Base-by-base conservation (phyloP, 116 monocot species). In the Dioscorea cayenensis region DNA sequence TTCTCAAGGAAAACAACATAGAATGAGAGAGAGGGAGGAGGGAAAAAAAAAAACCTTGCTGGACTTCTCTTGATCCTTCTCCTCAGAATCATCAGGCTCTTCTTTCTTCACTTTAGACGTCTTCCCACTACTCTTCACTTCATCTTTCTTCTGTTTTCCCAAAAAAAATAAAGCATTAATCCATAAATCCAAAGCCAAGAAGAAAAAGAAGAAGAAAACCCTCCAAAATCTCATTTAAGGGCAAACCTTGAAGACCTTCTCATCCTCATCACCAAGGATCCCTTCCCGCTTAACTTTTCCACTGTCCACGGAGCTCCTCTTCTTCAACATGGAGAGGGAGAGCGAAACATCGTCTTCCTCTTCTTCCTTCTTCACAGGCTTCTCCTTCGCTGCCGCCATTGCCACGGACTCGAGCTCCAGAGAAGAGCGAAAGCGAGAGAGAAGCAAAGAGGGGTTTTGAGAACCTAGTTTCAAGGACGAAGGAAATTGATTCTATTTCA, bases 91-190 rank as follows among this genome's bases (percentile, higher is more conserved):
- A 29, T 63, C 74, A 35, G 61, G 19, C 49, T 83, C 78, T 64
- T 83, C 75, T 48, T 81, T 79, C 69, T 88, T 86, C 58, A 65
- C 67, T 22, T 70, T 75, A 5, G 69, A 67, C 28, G 70, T 13
- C 60, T 51, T 62, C 5, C 19, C 22, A 22, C 68, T 81, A 71
- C 68, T 64, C 51, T 70, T 81, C 16, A 6, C 29, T 5, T 22
- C 65, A 2, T 28, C 49, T 35, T 70, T 76, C 73, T 77, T 55
- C 55, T 55, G 18, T 55, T 55, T 55, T 5, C 55, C 55, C 3
- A 19, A 36, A 66, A 49, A 20, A 14, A 21, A 28, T 51, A 23
- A 66, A 78, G 51, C 36, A 11, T 14, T 10, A 43, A 25, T 14
- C 19, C 49, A 8, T 62, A 13, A 22, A 9, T 51, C 61, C 7